Evolutionary conservation across 805 yeast genomes (phyloP).

Genomic region (Naumovozyma baii): DNA sequence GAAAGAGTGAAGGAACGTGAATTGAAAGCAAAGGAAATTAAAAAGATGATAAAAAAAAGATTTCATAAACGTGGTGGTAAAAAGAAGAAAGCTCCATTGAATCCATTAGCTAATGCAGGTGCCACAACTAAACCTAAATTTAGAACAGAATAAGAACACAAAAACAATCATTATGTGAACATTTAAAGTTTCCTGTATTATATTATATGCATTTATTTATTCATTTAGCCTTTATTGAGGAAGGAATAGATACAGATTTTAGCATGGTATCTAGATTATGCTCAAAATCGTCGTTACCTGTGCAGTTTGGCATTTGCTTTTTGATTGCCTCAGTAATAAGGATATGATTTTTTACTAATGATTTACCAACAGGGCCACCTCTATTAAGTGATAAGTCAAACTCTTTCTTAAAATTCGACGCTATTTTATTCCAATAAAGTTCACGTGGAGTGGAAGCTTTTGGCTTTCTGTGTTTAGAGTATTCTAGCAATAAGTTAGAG

Average conservation of each 20-base stretch:
- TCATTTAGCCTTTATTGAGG: neutral
- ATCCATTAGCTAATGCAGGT: conserved; percentile 12
- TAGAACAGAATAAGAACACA: conserved; percentile 8
- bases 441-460: conserved; percentile 12
- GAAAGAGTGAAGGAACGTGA: conserved; percentile 19
- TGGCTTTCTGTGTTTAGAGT: conserved; percentile 11
- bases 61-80: conserved; percentile 32
- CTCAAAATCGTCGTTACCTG: conserved; percentile 8
- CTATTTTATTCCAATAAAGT: conserved; percentile 22
- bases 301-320: conserved; percentile 9
- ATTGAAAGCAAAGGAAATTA: conserved; percentile 15
- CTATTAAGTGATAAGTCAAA: conserved; percentile 25
- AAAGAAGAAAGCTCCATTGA: conserved; percentile 25
- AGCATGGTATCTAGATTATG: conserved; percentile 15
- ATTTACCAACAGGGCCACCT: conserved; percentile 31
- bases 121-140: conserved; percentile 7
- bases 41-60: conserved; percentile 25
- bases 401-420: conserved; percentile 22
- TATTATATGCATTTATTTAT: neutral
- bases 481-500: conserved; percentile 13
- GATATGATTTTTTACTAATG: conserved; percentile 15
- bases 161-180: neutral
- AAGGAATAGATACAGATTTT: conserved; percentile 14
- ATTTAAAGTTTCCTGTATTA: neutral
- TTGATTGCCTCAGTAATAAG: conserved; percentile 16